Percentiles rank a stretch among this genome's conserved stretches.
phyloP scores from a whole-genome alignment of 257 asterid genomes.

The Avicennia marina region DNA sequence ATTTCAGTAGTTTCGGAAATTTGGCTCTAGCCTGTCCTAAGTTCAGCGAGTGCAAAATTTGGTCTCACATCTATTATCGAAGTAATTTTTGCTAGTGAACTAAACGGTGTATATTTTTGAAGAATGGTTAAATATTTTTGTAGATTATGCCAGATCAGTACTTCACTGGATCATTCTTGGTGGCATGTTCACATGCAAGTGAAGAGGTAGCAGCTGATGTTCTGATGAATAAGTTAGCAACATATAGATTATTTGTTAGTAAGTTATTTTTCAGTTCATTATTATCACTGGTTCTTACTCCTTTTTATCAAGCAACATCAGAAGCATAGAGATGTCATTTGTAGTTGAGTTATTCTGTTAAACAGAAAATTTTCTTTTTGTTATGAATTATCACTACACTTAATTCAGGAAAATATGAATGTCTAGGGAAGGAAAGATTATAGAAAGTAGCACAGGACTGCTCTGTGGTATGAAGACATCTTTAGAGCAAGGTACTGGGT shows the following conservation, averaged over 20 bases:
- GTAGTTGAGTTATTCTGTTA: too few species aligned
- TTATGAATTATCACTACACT: background rate
- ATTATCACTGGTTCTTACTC: constrained; percentile 1
- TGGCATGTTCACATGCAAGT: background rate
- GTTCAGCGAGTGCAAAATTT: background rate
- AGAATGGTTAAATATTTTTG: background rate
- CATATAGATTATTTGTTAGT: background rate
- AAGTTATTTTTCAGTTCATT: background rate
- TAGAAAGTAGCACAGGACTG: background rate
- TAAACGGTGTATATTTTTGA: background rate
- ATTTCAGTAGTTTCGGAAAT: background rate
- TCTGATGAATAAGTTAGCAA: background rate
- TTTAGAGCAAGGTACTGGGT: background rate
- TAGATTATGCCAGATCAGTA: background rate
- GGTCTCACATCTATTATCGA: too few species aligned
- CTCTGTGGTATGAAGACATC: background rate
- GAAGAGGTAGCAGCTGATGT: constrained; percentile 11
- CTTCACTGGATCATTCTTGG: background rate
- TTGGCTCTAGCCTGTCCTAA: too few species aligned
- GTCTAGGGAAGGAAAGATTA: background rate
- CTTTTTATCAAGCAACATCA: background rate
- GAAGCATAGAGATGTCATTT: background rate
- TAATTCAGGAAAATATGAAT: background rate
- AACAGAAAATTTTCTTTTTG: too few species aligned
- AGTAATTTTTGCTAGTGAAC: constrained; percentile 8